phyloP scores from a whole-genome alignment of 805 yeast species.

The Diddensiella transvaalensis region DNA sequence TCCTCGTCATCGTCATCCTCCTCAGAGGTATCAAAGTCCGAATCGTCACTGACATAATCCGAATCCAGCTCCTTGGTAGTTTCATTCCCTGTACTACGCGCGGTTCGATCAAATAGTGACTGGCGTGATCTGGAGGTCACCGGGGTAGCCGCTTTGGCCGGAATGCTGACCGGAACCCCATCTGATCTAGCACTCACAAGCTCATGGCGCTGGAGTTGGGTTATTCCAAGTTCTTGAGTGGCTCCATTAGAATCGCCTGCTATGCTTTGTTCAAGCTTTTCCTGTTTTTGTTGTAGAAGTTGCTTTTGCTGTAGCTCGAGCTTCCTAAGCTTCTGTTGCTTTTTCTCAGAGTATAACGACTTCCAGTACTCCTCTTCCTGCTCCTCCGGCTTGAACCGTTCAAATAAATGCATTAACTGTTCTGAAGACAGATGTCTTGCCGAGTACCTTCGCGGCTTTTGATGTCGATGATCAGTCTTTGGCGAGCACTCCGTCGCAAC shows the following conservation, averaged over 20 bases:
- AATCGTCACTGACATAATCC: conserved; percentile 1
- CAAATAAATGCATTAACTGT: conserved; percentile 26
- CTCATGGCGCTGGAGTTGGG: too few relatives aligned
- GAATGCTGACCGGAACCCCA: too few relatives aligned
- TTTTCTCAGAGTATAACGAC: conserved; percentile 3
- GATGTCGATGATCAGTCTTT: not conserved
- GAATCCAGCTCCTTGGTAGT: not conserved
- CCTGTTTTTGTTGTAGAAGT: too few relatives aligned
- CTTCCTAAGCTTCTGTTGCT: not conserved
- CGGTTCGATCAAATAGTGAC: not conserved
- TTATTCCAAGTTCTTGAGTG: too few relatives aligned
- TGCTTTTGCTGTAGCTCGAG: not conserved
- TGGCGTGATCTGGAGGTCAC: not conserved
- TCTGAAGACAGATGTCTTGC: conserved; percentile 20
- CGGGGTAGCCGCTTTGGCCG: not conserved
- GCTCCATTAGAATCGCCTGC: too few relatives aligned
- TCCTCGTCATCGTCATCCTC: not conserved
- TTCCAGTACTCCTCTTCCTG: conserved; percentile 17
- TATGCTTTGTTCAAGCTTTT: too few relatives aligned
- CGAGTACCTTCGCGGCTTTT: not conserved
- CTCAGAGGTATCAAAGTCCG: not conserved
- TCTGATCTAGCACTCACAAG: too few relatives aligned
- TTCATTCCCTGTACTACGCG: not conserved
- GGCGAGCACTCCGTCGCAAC: not conserved
- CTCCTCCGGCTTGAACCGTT: conserved; percentile 22